Evolutionary conservation across 495 filamentous ascomycete species (phyloP).

Genomic region (Penicillium steckii): DNA sequence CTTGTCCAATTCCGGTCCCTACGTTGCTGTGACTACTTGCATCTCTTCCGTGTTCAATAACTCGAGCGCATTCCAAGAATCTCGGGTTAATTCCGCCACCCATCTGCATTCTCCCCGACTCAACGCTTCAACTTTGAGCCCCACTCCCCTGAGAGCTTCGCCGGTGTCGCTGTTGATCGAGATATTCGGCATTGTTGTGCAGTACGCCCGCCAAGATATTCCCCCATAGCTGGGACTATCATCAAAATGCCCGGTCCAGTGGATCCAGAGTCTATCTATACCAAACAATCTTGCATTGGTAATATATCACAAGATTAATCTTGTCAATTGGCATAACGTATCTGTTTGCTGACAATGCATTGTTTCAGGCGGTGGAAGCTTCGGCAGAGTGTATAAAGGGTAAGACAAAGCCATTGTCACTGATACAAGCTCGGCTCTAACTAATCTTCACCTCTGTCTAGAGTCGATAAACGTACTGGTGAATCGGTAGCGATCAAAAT

Average conservation of each 20-base stretch:
- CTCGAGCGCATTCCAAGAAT: too few species aligned
- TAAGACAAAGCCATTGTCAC: constrained; percentile 32
- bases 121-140: background rate
- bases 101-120: background rate
- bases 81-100: too few species aligned
- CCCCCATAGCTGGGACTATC: constrained; percentile 5
- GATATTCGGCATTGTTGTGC: background rate
- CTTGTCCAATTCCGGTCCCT: too few species aligned
- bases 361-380: constrained; percentile 73
- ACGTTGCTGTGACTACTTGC: too few species aligned
- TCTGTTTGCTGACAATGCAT: constrained; percentile 2
- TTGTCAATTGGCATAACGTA: background rate
- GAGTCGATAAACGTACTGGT: constrained; percentile 80
- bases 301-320: constrained; percentile 34
- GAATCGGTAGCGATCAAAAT: constrained; percentile 91
- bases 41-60: too few species aligned
- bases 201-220: background rate
- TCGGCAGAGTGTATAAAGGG: constrained; percentile 96
- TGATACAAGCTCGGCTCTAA: background rate
- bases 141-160: background rate
- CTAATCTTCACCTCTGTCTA: constrained; percentile 26
- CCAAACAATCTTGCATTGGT: constrained; percentile 94
- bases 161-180: background rate
- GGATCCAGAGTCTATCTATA: constrained; percentile 86
- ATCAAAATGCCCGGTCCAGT: constrained; percentile 46